A percentile compares a stretch with the other conserved stretches of the same genome.
These are phyloP conservation scores for Cavenderia fasciculata DNA, from an alignment of 78 protist species.

Conservation along the genomic window DNA sequence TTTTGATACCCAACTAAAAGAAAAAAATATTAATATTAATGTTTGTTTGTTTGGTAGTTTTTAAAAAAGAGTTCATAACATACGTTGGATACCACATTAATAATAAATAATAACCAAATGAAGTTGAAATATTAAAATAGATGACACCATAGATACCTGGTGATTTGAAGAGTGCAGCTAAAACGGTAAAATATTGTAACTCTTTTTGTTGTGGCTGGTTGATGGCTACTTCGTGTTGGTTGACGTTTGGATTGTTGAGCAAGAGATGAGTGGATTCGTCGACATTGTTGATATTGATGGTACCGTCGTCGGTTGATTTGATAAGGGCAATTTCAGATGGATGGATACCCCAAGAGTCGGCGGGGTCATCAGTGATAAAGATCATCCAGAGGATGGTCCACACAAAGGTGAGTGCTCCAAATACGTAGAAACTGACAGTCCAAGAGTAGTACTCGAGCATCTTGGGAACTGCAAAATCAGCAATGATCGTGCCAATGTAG, in stretches of 20 bases:
- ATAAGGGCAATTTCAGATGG: slow-evolving; percentile 40
- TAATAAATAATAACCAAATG: slow-evolving; percentile 44
- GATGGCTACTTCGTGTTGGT: neutral
- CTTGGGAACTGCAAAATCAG: neutral
- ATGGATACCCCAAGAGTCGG: slow-evolving; percentile 46
- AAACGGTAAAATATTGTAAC: no score
- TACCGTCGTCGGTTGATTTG: neutral
- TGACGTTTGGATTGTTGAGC: neutral
- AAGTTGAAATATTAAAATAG: slow-evolving; percentile 11
- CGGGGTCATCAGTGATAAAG: slow-evolving; percentile 50
- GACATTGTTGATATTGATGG: neutral
- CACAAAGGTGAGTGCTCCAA: neutral
- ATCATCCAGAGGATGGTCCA: slow-evolving; percentile 37
- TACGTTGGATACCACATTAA: slow-evolving; percentile 70
- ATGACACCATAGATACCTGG: slow-evolving; percentile 11
- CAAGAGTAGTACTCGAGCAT: neutral
- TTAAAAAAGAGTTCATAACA: neutral
- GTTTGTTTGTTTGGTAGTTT: neutral
- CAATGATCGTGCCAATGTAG: slow-evolving; percentile 38
- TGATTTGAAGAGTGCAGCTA: slow-evolving; percentile 20
- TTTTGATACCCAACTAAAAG: neutral
- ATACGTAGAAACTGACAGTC: slow-evolving; percentile 27
- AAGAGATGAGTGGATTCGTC: neutral
- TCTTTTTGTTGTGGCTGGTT: no score
- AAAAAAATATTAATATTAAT: neutral